Conservation (phyloP, 1,139 yeast species). For the Blastobotrys capitulatus region DNA sequence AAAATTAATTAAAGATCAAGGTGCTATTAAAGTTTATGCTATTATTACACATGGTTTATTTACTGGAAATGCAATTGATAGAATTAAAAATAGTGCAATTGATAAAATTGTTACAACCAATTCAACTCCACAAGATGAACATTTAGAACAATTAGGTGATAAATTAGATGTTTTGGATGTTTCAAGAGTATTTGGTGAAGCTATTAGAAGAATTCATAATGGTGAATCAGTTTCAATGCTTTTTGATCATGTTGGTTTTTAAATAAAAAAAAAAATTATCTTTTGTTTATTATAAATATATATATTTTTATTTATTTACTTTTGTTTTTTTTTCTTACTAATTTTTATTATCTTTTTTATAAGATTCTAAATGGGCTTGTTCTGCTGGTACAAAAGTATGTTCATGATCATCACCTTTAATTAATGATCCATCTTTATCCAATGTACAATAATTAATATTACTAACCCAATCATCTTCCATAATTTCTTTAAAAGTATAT, state of each 20-base stretch:
- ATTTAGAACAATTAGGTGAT: slow-evolving; percentile 46
- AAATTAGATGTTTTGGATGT: slow-evolving; percentile 82
- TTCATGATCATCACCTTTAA: slow-evolving; percentile 47
- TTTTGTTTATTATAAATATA: no score
- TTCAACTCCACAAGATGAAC: slow-evolving; percentile 76
- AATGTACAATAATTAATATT: slow-evolving; percentile 45
- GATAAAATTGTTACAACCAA: slow-evolving; percentile 90
- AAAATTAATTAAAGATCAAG: slow-evolving; percentile 82
- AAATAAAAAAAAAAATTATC: slow-evolving; percentile 8
- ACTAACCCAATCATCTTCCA: slow-evolving; percentile 65
- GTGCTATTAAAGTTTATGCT: slow-evolving; percentile 82
- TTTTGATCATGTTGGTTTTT: slow-evolving; percentile 56
- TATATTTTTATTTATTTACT: not conserved
- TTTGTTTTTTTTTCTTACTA: not conserved
- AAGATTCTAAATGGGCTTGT: slow-evolving; percentile 41
- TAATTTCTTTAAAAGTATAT: slow-evolving; percentile 62
- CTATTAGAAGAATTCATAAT: slow-evolving; percentile 90
- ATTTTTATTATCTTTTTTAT: slow-evolving; percentile 25
- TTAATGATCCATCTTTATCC: slow-evolving; percentile 38
- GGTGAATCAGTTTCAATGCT: slow-evolving; percentile 95
- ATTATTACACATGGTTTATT: slow-evolving; percentile 90
- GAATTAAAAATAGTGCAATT: slow-evolving; percentile 63
- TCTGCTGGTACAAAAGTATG: slow-evolving; percentile 53
- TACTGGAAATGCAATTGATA: slow-evolving; percentile 81
- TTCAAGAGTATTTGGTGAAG: slow-evolving; percentile 83